Conservation (phyloP, 2,329 filamentous ascomycete genomes). For the Xylaria hypoxylon region DNA sequence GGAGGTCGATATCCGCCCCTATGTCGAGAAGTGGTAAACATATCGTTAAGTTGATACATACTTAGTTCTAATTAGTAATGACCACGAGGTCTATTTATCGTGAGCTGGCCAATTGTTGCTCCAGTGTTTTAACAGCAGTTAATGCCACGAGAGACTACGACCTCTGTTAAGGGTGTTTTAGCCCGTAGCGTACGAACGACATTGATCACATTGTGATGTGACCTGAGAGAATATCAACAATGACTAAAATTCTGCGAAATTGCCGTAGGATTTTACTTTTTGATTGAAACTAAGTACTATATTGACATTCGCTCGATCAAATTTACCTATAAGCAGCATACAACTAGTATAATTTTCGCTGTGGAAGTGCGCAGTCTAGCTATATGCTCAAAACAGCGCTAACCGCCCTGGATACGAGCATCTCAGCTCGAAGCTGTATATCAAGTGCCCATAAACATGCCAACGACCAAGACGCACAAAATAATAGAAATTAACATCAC, state of each 20-base stretch:
- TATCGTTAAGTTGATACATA: constrained; percentile 12
- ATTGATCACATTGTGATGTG: background rate
- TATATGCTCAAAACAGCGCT: background rate
- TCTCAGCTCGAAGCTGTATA: background rate
- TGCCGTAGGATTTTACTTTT: background rate
- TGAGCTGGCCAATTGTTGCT: background rate
- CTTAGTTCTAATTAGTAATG: constrained; percentile 26
- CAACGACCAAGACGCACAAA: background rate
- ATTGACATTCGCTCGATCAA: background rate
- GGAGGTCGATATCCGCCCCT: constrained; percentile 77
- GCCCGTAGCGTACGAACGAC: background rate
- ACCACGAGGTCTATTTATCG: background rate
- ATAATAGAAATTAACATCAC: background rate
- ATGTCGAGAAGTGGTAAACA: constrained; percentile 73
- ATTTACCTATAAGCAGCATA: background rate
- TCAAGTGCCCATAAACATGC: background rate
- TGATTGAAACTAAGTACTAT: background rate
- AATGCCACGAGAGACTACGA: background rate
- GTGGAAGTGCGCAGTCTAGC: background rate
- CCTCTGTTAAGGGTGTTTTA: background rate
- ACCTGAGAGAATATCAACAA: background rate
- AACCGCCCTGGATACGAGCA: background rate
- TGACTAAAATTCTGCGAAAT: too few relatives aligned
- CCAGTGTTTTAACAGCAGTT: background rate
- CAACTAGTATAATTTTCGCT: background rate